Conservation (phyloP, 495 filamentous ascomycete species). For the Penicillium mononematosum region DNA sequence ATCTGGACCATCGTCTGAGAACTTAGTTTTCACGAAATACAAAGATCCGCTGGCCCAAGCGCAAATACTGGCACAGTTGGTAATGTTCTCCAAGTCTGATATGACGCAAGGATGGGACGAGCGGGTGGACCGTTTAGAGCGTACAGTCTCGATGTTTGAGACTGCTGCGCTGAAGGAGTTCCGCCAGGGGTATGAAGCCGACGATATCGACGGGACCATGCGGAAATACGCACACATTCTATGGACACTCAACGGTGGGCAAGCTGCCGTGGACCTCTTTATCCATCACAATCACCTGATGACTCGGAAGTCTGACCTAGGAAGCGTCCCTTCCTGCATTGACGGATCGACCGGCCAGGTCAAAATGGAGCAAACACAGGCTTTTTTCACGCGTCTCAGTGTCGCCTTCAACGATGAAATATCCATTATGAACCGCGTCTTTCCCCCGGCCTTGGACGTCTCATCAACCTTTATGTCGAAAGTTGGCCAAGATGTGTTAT, state of each 20-base stretch:
- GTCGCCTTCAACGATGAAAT: slow-evolving; percentile 79
- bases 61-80: slow-evolving; percentile 76
- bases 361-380: slow-evolving; percentile 71
- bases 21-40: slow-evolving; percentile 80
- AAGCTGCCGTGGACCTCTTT: slow-evolving; percentile 75
- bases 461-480: slow-evolving; percentile 77
- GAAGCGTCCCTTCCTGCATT: slow-evolving; percentile 80
- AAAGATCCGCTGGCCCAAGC: slow-evolving; percentile 87
- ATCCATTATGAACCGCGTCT: slow-evolving; percentile 78
- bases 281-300: slow-evolving; percentile 85
- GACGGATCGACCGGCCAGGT: slow-evolving; percentile 59
- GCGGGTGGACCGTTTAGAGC: slow-evolving; percentile 65
- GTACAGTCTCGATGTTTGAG: slow-evolving; percentile 83
- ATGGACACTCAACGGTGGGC: slow-evolving; percentile 76
- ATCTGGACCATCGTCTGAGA: slow-evolving; percentile 73
- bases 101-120: slow-evolving; percentile 68
- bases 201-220: slow-evolving; percentile 87
- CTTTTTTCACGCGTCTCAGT: slow-evolving; percentile 74
- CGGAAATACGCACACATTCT: slow-evolving; percentile 84
- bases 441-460: slow-evolving; percentile 72
- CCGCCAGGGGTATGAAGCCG: slow-evolving; percentile 83
- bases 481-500: slow-evolving; percentile 78
- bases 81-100: slow-evolving; percentile 76
- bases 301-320: slow-evolving; percentile 65
- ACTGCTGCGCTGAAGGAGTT: slow-evolving; percentile 88